Evolutionary conservation across 805 yeast species (phyloP), one percentile per base, ranked within the genome.

Genomic region (Priceomyces haplophilus): DNA sequence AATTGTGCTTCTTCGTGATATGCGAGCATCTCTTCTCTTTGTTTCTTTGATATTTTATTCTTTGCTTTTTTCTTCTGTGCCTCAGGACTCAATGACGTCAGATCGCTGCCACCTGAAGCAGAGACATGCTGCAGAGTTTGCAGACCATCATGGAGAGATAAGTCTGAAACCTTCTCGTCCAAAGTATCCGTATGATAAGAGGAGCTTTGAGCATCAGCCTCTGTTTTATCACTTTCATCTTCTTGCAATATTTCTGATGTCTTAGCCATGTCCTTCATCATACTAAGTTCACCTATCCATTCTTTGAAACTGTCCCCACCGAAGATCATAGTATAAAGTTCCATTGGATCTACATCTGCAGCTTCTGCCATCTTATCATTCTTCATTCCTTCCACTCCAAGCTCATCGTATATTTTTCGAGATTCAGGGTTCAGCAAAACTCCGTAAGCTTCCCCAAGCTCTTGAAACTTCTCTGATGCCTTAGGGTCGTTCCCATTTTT

Each of bases 401-500:
- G 77, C 60, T 84, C 80, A 56, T 93, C 98, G 60, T 93, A 93
- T 11, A 80, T 71, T 18, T 73, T 70, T 46, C 97, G 78, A 41
- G 85, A 65, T 7, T 75, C 77, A 0, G 78, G 70, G 60, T 93
- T 93, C 55, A 85, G 84, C 46, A 93, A 67, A 0, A 93, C 87
- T 51, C 85, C 89, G 53, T 85, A 86, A 0, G 91, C 91, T 50
- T 69, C 75, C 4, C 72, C 75, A 31, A 70, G 46, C 44, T 78
- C 86, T 64, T 93, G 97, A 65, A 93, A 93, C 54, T 84, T 82
- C 39, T 77, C 79, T 11, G 91, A 88, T 12, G 99, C 99, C 10
- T 79, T 77, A 32, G 93, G 95, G 60, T 93, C 95, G 55, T 85
- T 82, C n/a, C 95, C 96, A 58, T 91, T 88, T 69, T 93, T 93